phyloP scores from a whole-genome alignment of 257 asterid genomes.

The Solanum pimpinellifolium region DNA sequence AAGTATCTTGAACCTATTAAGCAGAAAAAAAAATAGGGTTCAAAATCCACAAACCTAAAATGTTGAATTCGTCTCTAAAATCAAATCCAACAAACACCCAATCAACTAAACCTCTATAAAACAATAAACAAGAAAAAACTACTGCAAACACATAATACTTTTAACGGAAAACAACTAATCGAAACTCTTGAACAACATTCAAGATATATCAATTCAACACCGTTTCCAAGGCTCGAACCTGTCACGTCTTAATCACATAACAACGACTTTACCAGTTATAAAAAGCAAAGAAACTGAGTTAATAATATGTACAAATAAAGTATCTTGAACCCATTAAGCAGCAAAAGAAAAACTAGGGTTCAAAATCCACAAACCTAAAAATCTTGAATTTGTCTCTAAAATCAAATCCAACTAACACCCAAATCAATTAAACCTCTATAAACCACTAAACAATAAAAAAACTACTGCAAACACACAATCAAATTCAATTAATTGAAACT shows the following conservation, averaged over 20 bases:
- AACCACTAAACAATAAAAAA: neutral
- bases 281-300: too few species aligned
- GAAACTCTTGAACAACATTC: too few species aligned
- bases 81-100: neutral
- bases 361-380: neutral
- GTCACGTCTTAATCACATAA: too few species aligned
- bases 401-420: neutral
- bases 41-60: neutral
- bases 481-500: neutral
- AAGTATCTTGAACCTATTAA: neutral
- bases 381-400: neutral
- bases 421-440: neutral
- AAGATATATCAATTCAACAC: too few species aligned
- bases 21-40: neutral
- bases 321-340: neutral
- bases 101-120: neutral
- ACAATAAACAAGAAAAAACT: too few species aligned
- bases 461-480: neutral
- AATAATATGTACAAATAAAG: neutral
- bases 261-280: too few species aligned
- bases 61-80: neutral
- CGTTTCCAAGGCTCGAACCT: too few species aligned
- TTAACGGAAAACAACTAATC: too few species aligned
- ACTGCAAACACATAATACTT: too few species aligned
- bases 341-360: neutral